Evolutionary conservation across 2,329 filamentous ascomycete genomes (phyloP).

Genomic region (Calonectria pauciramosa): DNA sequence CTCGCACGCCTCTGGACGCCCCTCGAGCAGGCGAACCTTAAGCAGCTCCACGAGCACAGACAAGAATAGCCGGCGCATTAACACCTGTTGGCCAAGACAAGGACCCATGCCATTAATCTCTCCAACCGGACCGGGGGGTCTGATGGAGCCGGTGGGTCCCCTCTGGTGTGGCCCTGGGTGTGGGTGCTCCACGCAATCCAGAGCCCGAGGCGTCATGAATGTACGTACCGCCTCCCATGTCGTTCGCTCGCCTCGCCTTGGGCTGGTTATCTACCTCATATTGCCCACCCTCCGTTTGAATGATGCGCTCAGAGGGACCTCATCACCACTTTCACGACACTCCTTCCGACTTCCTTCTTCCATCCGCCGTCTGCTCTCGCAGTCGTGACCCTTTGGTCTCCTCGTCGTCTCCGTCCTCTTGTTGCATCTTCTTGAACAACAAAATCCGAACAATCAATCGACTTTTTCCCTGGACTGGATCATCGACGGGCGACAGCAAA

Average conservation of each 20-base stretch:
- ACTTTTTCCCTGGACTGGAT: conserved; percentile 30
- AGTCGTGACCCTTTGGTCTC: conserved; percentile 46
- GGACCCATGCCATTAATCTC: conserved; percentile 53
- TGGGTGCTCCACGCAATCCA: conserved; percentile 56
- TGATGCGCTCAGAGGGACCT: conserved; percentile 42
- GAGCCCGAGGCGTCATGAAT: conserved; percentile 46
- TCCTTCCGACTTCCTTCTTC: conserved; percentile 52
- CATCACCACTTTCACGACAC: conserved; percentile 53
- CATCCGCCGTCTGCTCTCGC: conserved; percentile 32
- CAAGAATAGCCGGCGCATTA: conserved; percentile 62
- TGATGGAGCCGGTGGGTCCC: conserved; percentile 50
- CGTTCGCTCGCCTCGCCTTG: conserved; percentile 45
- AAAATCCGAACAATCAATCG: conserved; percentile 24
- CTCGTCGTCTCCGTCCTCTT: conserved; percentile 39
- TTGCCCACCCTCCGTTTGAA: conserved; percentile 36
- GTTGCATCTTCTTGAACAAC: conserved; percentile 23
- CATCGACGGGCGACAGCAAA: conserved; percentile 31
- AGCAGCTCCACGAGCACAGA: conserved; percentile 45
- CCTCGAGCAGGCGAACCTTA: conserved; percentile 51
- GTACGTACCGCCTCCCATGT: conserved; percentile 42
- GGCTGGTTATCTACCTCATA: conserved; percentile 43
- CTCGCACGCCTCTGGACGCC: conserved; percentile 23
- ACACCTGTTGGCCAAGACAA: conserved; percentile 51
- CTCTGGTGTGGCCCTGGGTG: conserved; percentile 36
- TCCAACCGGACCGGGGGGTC: conserved; percentile 49